Conservation (phyloP, 2,329 filamentous ascomycete species). For the Ophiostoma angusticollis region DNA sequence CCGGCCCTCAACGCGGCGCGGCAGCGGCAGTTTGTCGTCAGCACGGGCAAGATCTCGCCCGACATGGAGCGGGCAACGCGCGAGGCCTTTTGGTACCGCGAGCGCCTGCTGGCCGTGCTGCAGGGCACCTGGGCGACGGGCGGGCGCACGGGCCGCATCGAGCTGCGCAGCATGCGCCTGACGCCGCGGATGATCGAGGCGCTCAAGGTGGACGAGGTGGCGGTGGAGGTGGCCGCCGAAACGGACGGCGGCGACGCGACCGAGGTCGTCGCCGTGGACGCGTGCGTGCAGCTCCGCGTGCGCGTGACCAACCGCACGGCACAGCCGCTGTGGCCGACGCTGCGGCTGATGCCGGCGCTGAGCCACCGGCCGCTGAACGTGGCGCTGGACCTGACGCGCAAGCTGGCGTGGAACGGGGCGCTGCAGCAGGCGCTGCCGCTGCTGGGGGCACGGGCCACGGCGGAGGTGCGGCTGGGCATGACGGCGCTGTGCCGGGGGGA, state of each 20-base stretch:
- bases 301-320: conserved; percentile 61
- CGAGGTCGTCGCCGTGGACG: conserved; percentile 35
- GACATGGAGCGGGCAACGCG: conserved; percentile 65
- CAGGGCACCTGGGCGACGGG: conserved; percentile 56
- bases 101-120: conserved; percentile 61
- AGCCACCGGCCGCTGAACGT: conserved; percentile 58
- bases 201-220: conserved; percentile 67
- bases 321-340: conserved; percentile 53
- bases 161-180: conserved; percentile 63
- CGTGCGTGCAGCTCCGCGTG: conserved; percentile 58
- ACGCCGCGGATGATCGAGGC: conserved; percentile 70
- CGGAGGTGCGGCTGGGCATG: conserved; percentile 53
- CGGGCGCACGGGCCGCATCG: conserved; percentile 47
- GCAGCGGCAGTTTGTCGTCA: conserved; percentile 89
- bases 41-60: conserved; percentile 62
- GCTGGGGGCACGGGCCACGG: conserved; percentile 44
- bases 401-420: conserved; percentile 74
- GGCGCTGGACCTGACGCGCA: conserved; percentile 69
- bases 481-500: conserved; percentile 67
- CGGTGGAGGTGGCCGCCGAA: conserved; percentile 41
- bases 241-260: conserved; percentile 11
- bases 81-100: conserved; percentile 85
- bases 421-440: conserved; percentile 61
- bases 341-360: conserved; percentile 66
- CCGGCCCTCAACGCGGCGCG: conserved; percentile 68